These are phyloP conservation scores for Phytopythium delawarense DNA, from an alignment of 352 stramenopile species.

Conservation along the genomic window DNA sequence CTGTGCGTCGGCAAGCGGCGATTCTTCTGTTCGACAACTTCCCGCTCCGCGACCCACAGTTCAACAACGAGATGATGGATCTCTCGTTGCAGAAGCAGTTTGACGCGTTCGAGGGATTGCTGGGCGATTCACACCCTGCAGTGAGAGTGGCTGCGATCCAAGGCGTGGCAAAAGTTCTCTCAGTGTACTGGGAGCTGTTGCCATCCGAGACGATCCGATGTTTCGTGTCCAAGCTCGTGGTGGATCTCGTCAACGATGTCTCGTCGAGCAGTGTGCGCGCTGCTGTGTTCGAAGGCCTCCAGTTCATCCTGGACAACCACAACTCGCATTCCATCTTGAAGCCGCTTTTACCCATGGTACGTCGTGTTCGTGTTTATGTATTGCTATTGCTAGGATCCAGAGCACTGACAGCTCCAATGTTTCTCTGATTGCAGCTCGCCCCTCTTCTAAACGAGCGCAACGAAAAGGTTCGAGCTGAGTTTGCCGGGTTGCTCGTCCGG, in stretches of 20 bases:
- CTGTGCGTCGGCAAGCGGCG: conserved; percentile 73
- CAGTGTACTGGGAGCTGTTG: conserved; percentile 82
- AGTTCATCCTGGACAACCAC: conserved; percentile 87
- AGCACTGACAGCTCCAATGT: not conserved
- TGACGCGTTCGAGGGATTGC: conserved; percentile 72
- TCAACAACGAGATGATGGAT: conserved; percentile 77
- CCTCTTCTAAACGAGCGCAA: conserved; percentile 83
- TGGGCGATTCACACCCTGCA: conserved; percentile 69
- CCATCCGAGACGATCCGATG: conserved; percentile 76
- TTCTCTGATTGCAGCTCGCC: conserved; percentile 37
- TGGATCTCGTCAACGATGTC: conserved; percentile 79
- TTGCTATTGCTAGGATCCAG: not conserved
- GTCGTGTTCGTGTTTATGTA: not conserved
- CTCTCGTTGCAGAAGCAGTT: conserved; percentile 79
- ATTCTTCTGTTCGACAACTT: conserved; percentile 86
- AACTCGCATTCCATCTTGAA: conserved; percentile 83
- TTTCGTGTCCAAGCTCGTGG: conserved; percentile 77
- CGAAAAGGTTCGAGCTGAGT: conserved; percentile 77
- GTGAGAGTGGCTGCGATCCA: conserved; percentile 78
- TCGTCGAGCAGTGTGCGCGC: conserved; percentile 74
- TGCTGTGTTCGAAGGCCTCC: conserved; percentile 79
- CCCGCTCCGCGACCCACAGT: conserved; percentile 67
- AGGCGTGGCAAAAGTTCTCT: conserved; percentile 77
- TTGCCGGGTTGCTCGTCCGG: conserved; percentile 69
- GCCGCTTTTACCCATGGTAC: conserved; percentile 77